Evolutionary conservation across 2,329 filamentous ascomycete species (phyloP), one percentile per base, ranked within the genome.

Genomic region (Aspergillus latus): DNA sequence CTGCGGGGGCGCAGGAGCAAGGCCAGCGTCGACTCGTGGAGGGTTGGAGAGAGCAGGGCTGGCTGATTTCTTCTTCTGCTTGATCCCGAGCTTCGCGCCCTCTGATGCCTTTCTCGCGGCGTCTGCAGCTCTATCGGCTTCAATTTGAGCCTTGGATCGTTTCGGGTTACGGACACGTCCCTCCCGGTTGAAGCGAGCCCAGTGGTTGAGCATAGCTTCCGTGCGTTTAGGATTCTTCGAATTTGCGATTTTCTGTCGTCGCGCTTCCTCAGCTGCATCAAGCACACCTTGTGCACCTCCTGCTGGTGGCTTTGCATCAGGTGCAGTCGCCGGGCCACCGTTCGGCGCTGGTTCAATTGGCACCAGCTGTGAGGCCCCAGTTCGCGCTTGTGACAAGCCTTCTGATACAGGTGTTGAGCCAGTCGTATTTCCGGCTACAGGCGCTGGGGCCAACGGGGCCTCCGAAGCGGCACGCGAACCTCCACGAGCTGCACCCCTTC

Each of bases 171-270:
- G 70, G 16, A 71, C 74, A n/a, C 74, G 71, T 30, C 74, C 74
- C 62, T 75, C 74, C 9, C 67, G 64, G 52, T 76, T 76, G 65
- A 76, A 77, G 26, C 74, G 72, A 16, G 68, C 72, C 74, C 74
- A 77, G 60, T 77, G 74, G 56, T 76, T 72, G 29, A 77, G 68
- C 74, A 77, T 77, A 43, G 74, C 74, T 60, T 76, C 73, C 8
- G 74, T 77, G 29, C 74, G 68, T 56, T 74, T 75, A 4, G 74
- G 74, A 48, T 77, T 76, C 62, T 76, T 76, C 21, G 74, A 76
- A 52, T 76, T 74, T 43, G 68, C 66, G 44, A 77, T 76, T 59
- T 76, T 75, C 48, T 71, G 63, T 15, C 66, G 71, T 46, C 71
- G 69, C 15, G 68, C 69, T 32, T 70, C 59, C 44, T 74, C 72